Evolutionary conservation across 768 basidiomycete species (phyloP).

Genomic region (Kwoniella shandongensis): DNA sequence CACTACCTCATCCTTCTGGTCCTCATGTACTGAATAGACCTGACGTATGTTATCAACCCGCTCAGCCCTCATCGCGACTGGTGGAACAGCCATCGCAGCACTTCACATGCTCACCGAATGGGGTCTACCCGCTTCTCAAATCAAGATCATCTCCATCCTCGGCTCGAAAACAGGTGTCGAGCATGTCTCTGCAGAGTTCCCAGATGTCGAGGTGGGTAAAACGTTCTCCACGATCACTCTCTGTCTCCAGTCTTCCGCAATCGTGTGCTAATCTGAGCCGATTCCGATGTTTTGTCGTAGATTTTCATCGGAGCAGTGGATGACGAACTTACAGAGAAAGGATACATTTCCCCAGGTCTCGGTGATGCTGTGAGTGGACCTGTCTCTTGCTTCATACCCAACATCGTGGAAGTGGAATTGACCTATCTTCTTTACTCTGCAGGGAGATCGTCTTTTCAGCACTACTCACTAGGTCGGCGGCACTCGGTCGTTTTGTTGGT

Average conservation of each 20-base stretch:
- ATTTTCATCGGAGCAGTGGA: slow-evolving; percentile 87
- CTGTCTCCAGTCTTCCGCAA: too few relatives aligned
- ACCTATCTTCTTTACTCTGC: neutral
- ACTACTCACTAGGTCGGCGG: slow-evolving; percentile 53
- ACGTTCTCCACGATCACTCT: too few relatives aligned
- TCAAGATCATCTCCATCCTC: slow-evolving; percentile 80
- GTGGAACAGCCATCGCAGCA: slow-evolving; percentile 86
- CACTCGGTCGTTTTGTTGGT: too few relatives aligned
- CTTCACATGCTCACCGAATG: slow-evolving; percentile 62
- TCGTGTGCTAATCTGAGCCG: too few relatives aligned
- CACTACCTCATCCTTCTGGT: neutral
- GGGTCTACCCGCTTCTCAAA: slow-evolving; percentile 60
- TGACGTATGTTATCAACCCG: too few relatives aligned
- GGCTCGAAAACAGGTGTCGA: slow-evolving; percentile 73
- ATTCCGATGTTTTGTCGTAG: slow-evolving; percentile 54
- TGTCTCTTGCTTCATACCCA: neutral
- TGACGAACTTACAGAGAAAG: slow-evolving; percentile 66
- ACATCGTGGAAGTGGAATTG: neutral
- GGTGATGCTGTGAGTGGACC: slow-evolving; percentile 73
- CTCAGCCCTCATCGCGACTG: slow-evolving; percentile 78
- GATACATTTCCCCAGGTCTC: slow-evolving; percentile 83
- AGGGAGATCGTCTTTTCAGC: slow-evolving; percentile 86
- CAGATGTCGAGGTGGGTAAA: slow-evolving; percentile 70
- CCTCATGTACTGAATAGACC: neutral
- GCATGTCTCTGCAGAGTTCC: slow-evolving; percentile 66